Conservation (phyloP, 192 early-diverging fungal species). For the Rhizophagus prolifer region DNA sequence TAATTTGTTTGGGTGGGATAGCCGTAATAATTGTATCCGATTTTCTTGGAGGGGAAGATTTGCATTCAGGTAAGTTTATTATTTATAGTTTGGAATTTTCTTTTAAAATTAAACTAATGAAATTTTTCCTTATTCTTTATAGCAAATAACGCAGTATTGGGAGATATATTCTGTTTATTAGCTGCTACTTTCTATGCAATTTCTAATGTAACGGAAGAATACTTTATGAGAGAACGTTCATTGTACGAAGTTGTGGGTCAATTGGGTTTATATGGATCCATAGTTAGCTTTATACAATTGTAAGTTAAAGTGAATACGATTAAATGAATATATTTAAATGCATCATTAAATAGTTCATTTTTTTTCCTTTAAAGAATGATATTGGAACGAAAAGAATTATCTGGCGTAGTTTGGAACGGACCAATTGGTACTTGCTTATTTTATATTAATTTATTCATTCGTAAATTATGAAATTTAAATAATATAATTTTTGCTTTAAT, state of each 20-base stretch:
- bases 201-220: conserved; percentile 73
- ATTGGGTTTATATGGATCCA: conserved; percentile 69
- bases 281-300: conserved; percentile 74
- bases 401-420: conserved; percentile 46
- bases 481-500: background rate
- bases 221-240: conserved; percentile 67
- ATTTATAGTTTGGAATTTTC: too few species aligned
- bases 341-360: background rate
- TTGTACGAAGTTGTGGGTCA: conserved; percentile 76
- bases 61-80: background rate
- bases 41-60: conserved; percentile 59
- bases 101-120: background rate
- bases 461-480: background rate
- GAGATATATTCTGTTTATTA: conserved; percentile 70
- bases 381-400: conserved; percentile 61
- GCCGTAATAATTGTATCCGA: conserved; percentile 67
- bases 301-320: background rate
- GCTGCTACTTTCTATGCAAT: conserved; percentile 75
- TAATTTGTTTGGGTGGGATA: conserved; percentile 68
- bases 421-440: background rate
- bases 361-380: conserved; percentile 35
- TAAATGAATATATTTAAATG: background rate
- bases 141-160: conserved; percentile 58
- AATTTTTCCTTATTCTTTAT: background rate
- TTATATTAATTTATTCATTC: background rate